Evolutionary conservation across 2,329 filamentous ascomycete genomes (phyloP).

Genomic region (Apiospora marii): DNA sequence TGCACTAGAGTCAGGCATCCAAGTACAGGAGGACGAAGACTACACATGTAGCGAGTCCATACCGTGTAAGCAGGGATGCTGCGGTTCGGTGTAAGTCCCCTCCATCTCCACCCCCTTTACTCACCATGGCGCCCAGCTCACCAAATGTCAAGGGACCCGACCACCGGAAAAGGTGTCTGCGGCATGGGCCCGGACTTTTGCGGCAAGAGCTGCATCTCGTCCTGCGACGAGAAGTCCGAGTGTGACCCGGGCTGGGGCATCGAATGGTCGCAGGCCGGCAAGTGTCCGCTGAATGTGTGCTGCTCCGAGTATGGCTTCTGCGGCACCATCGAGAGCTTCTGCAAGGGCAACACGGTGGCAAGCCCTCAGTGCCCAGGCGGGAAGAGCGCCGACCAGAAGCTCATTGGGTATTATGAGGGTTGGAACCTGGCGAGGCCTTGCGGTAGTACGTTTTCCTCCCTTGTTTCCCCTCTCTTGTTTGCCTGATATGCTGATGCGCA

Average conservation of each 20-base stretch:
- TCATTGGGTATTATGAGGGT: conserved; percentile 43
- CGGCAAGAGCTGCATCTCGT: conserved; percentile 34
- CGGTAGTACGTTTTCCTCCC: conserved; percentile 25
- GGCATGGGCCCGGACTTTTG: conserved; percentile 38
- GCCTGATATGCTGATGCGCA: not conserved
- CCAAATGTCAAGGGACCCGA: not conserved
- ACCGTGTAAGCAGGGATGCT: conserved; percentile 34
- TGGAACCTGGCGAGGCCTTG: conserved; percentile 36
- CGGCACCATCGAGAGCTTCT: conserved; percentile 41
- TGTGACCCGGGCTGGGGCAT: conserved; percentile 43
- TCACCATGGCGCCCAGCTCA: not conserved
- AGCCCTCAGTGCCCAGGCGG: conserved; percentile 23
- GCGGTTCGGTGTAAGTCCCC: conserved; percentile 31
- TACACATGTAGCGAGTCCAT: conserved; percentile 28
- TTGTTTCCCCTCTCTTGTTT: too few relatives aligned
- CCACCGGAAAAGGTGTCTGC: conserved; percentile 31
- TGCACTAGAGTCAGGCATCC: not conserved
- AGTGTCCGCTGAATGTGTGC: conserved; percentile 48
- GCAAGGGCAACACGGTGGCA: conserved; percentile 31
- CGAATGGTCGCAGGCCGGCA: conserved; percentile 32
- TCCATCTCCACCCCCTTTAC: not conserved
- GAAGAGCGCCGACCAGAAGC: conserved; percentile 18
- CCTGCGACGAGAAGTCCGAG: conserved; percentile 38
- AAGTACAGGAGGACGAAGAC: conserved; percentile 17
- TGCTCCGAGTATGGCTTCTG: conserved; percentile 46